Evolutionary conservation across 2,329 filamentous ascomycete genomes (phyloP).

Genomic region (Chaetomium sp.): DNA sequence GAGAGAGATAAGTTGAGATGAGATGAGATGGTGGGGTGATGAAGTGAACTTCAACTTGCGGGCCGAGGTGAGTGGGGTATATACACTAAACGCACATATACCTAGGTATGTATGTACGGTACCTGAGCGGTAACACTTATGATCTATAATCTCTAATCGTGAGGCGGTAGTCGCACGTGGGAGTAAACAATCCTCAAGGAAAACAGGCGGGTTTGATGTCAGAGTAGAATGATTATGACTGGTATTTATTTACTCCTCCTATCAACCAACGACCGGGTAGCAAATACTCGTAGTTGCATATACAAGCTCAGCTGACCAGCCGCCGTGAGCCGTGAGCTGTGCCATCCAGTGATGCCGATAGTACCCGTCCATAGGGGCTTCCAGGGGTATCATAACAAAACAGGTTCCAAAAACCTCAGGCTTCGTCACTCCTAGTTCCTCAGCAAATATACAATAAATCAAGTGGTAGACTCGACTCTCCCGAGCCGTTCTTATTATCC

Average conservation of each 20-base stretch:
- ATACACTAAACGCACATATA: neutral
- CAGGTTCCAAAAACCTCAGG: neutral
- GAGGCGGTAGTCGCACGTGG: neutral
- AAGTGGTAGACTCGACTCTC: neutral
- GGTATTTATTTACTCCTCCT: neutral
- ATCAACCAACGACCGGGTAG: neutral
- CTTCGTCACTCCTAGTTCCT: neutral
- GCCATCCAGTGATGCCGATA: no score
- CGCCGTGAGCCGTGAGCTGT: neutral
- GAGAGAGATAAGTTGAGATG: neutral
- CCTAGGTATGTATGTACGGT: neutral
- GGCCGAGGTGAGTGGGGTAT: neutral
- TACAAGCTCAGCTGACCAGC: neutral
- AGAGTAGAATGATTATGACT: neutral
- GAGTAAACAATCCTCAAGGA: neutral
- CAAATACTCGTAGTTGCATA: neutral
- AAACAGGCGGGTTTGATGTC: neutral
- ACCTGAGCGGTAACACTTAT: neutral
- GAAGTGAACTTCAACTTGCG: neutral
- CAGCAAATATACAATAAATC: neutral
- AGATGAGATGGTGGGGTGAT: neutral
- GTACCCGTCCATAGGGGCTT: neutral
- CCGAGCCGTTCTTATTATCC: neutral
- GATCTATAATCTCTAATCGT: neutral
- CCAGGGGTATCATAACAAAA: neutral